Percentiles rank a stretch among this genome's conserved stretches.
phyloP scores from a whole-genome alignment of 1,139 yeast genomes.

The Entelexis sorbosivorans region DNA sequence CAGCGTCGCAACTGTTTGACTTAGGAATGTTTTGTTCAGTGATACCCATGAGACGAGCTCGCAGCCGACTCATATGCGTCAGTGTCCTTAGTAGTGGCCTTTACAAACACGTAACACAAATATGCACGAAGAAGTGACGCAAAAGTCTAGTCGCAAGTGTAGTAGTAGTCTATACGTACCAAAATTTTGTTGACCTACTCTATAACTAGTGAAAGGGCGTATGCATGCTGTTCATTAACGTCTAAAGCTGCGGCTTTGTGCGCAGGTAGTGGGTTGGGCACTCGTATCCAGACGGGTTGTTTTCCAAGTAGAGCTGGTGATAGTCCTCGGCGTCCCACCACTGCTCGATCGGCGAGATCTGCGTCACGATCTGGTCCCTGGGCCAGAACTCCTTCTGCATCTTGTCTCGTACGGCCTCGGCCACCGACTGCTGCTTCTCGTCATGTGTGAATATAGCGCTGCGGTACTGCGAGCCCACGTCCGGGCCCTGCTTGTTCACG shows the following conservation, averaged over 20 bases:
- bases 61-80: no score
- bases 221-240: no score
- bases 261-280: conserved; percentile 81
- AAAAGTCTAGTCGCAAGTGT: no score
- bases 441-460: conserved; percentile 59
- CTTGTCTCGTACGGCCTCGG: conserved; percentile 34
- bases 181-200: no score
- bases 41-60: no score
- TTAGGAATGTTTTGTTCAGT: no score
- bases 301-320: conserved; percentile 70
- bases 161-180: no score
- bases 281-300: conserved; percentile 75
- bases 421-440: conserved; percentile 39
- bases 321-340: conserved; percentile 93
- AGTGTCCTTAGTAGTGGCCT: no score
- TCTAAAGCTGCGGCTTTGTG: conserved; percentile 26
- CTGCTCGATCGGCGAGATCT: conserved; percentile 51
- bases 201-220: no score
- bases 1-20: no score
- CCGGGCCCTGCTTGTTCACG: conserved; percentile 63
- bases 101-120: no score
- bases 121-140: no score
- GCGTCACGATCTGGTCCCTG: conserved; percentile 48
- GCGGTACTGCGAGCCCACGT: conserved; percentile 73
- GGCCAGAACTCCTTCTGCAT: conserved; percentile 47